Base-by-base conservation (phyloP, 1,284 basidiomycete genomes). In the Entoloma clypeatum region DNA sequence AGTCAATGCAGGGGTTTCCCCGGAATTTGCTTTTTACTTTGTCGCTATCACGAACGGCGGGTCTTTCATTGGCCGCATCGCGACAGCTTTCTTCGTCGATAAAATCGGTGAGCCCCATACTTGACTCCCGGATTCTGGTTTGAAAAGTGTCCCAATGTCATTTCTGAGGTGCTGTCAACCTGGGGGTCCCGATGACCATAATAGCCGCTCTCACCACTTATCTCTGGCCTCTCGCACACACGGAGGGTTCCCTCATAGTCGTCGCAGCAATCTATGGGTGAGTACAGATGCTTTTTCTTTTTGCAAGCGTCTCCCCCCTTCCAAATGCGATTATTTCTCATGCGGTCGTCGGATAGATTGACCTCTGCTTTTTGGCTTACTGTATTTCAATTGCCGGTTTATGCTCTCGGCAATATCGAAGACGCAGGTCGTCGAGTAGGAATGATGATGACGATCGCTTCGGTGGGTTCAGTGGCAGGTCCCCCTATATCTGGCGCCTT, bases 401-500 rank as follows among this genome's bases (percentile, higher is more conserved):
- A 78, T 18, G 59, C 62, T 2, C 68, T 85, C 63, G 80, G 81
- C 3, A 63, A 69, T 1, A 62, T 70, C 2, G 61, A 62, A n/a
- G 79, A 83, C 49, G 68, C 82, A 5, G 82, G 82, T 21, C 65
- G 75, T 22, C 69, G 79, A 8, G 61, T 71, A 3, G 80, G 83
- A 0, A 73, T 81, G 63, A 68, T 72, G 28, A 64, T 79, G 58
- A 76, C 70, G 6, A 61, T 81, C 37, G 50, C 72, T 9, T 65
- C 70, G 5, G 19, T 72, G 7, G 74, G 71, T 17, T 67, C 74
- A 1, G 53, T 79, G 1, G 65, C 63, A 5, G 77, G 78, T 1
- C 75, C 75, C 14, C 77, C 78, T 0, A 77, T 80, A 46, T 77
- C 75, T 7, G 77, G 78, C 16, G 74, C 73, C 1, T 79, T 82